Evolutionary conservation across 495 filamentous ascomycete species (phyloP), one percentile per base, ranked within the genome.

Genomic region (Aspergillus campestris): DNA sequence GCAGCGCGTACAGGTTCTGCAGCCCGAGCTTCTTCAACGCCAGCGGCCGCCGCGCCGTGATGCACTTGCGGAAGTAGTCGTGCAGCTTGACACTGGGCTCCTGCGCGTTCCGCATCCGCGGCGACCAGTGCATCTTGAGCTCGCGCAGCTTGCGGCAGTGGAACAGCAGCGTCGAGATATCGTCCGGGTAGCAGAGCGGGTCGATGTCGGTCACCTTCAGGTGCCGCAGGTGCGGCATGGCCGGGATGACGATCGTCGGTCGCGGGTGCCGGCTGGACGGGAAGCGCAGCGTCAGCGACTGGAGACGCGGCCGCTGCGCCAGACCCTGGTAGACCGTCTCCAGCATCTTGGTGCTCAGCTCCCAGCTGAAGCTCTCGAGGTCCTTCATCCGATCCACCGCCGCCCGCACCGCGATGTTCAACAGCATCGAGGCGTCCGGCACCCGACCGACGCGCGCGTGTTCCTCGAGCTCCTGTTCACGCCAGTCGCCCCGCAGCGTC

Each of bases 161-260:
- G 18, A 65, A 59, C 3, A 82, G 61, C 18, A 83, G 57, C 6
- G 75, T 64, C 7, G 77, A 77, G 30, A 83, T 73, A 53, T 83
- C 79, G 53, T 83, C 80, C 0, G 77, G 74, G 47, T 82, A 82
- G 57, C 80, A 83, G 7, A 83, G 62, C 1, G 80, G 80, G 47
- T 83, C 80, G 37, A 83, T 78, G 46, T 82, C 67, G 48, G 71
- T 72, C 29, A 79, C 65, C 47, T 71, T 74, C 27, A 83, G 57
- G 27, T 51, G 62, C 14, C 65, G 61, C 28, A 83, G 60, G 45
- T 73, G 76, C 15, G 77, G 73, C 50, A 83, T 74, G 0, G 74
- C 66, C 6, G 80, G 79, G 38, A 81, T 72, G 2, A 79, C 56
- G 24, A 67, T 68, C n/a, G 74, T 73, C 10, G 80, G 80, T 37